These are phyloP conservation scores for Cardamine chenopodiifolia DNA, from an alignment of 345 rosid species.

Conservation along the genomic window DNA sequence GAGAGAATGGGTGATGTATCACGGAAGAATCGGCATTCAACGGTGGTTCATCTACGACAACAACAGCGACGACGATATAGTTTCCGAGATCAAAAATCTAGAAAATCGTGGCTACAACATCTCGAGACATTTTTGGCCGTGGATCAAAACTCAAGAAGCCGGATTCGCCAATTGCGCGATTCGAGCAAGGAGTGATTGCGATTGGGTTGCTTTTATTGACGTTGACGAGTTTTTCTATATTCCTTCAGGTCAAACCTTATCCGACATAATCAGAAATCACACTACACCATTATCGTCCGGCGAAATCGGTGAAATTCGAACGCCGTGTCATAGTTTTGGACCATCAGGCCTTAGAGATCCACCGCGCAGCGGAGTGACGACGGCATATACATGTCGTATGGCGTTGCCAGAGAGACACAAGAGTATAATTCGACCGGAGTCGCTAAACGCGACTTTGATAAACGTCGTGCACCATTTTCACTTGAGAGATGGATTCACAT, in stretches of 20 bases:
- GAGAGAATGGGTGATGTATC: conserved; percentile 85
- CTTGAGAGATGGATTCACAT: conserved; percentile 48
- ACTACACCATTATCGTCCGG: neutral
- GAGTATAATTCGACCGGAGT: conserved; percentile 76
- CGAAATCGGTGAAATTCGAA: conserved; percentile 56
- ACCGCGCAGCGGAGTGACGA: conserved; percentile 56
- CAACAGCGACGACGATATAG: conserved; percentile 66
- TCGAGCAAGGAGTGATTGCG: conserved; percentile 54
- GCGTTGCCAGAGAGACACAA: conserved; percentile 69
- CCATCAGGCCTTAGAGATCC: conserved; percentile 61
- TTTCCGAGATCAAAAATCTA: conserved; percentile 45
- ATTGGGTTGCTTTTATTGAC: conserved; percentile 86
- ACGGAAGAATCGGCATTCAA: conserved; percentile 59
- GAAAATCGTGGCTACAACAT: conserved; percentile 44
- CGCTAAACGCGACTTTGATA: conserved; percentile 63
- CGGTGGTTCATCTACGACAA: conserved; percentile 85
- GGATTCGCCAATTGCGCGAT: conserved; percentile 85
- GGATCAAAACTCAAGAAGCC: conserved; percentile 88
- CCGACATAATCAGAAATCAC: conserved; percentile 43
- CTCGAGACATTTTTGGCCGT: conserved; percentile 76
- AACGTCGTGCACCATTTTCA: conserved; percentile 89
- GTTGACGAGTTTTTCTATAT: conserved; percentile 72
- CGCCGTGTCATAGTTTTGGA: conserved; percentile 67
- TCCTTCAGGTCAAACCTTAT: conserved; percentile 46
- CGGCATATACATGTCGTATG: conserved; percentile 68